Conservation (phyloP, 2,329 filamentous ascomycete species). For the Blastomyces emzantsi region DNA sequence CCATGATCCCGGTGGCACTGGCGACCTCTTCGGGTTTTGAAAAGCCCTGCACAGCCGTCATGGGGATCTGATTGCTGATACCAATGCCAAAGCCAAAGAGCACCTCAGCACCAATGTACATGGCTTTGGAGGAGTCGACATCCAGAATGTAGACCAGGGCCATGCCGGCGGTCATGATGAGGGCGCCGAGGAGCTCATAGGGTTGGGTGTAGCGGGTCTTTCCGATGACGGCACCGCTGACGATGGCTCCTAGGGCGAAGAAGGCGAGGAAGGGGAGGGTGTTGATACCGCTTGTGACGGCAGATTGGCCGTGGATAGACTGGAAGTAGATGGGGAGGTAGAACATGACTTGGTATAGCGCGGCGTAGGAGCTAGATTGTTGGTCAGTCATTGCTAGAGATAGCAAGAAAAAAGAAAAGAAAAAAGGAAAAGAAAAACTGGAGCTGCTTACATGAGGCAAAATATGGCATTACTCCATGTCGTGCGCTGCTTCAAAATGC, state of each 20-base stretch:
- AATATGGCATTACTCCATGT: conserved; percentile 13
- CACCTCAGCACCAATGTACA: conserved; percentile 20
- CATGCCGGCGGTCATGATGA: conserved; percentile 10
- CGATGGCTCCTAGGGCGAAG: too few species aligned
- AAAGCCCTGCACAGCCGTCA: conserved; percentile 19
- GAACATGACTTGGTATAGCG: conserved; percentile 17
- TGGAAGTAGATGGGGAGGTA: conserved; percentile 23
- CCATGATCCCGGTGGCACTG: conserved; percentile 19
- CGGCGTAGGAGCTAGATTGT: conserved; percentile 12
- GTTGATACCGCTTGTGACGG: conserved; percentile 17
- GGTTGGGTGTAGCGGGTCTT: conserved; percentile 16
- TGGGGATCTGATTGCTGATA: conserved; percentile 20
- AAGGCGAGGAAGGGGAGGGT: conserved; percentile 15
- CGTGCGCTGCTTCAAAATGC: conserved; percentile 12
- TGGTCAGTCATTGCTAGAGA: background rate
- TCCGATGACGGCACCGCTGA: background rate
- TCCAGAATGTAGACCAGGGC: conserved; percentile 14
- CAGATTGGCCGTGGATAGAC: conserved; percentile 16
- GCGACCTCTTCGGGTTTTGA: conserved; percentile 20
- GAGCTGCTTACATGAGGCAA: background rate
- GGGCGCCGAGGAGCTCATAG: conserved; percentile 11
- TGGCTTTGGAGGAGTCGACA: conserved; percentile 13
- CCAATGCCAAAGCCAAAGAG: conserved; percentile 21
- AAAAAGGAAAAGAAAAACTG: too few species aligned
- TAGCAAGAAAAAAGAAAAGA: too few species aligned